These are phyloP conservation scores for Scutellaria barbata DNA, from an alignment of 257 asterid species.

Conservation along the genomic window DNA sequence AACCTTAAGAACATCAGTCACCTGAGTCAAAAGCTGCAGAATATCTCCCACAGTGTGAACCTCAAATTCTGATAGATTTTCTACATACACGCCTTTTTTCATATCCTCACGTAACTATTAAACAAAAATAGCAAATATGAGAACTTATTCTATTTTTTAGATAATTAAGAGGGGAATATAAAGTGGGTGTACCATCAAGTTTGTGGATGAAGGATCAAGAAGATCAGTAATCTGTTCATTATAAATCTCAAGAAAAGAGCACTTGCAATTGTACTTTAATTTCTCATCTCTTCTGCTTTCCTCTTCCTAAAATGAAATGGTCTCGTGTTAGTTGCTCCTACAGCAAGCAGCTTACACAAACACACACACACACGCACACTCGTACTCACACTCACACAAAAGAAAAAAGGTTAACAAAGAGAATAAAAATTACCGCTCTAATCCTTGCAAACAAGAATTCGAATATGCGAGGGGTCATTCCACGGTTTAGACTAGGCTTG, in stretches of 20 bases:
- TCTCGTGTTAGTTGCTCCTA: constrained; percentile 23
- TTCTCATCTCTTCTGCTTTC: constrained; percentile 86
- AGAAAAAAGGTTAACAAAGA: constrained; percentile 12
- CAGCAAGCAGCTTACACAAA: constrained; percentile 19
- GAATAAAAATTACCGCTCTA: constrained; percentile 67
- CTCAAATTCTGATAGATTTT: constrained; percentile 90
- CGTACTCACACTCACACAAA: not conserved
- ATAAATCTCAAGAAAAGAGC: constrained; percentile 94
- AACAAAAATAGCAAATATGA: constrained; percentile 35
- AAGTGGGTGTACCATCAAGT: constrained; percentile 71
- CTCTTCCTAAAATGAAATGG: constrained; percentile 67
- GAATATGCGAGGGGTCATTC: constrained; percentile 97
- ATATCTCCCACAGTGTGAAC: constrained; percentile 89
- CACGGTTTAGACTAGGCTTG: constrained; percentile 82
- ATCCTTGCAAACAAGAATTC: constrained; percentile 97
- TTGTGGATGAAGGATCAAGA: constrained; percentile 94
- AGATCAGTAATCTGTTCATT: constrained; percentile 95
- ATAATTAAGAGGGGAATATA: constrained; percentile 20
- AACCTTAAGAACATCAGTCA: constrained; percentile 33
- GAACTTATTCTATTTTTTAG: constrained; percentile 4
- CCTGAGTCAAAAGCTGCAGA: constrained; percentile 90
- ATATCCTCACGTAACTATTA: constrained; percentile 87
- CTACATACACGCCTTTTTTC: constrained; percentile 88
- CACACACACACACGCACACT: not conserved
- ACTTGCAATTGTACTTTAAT: constrained; percentile 78